Base-by-base conservation (phyloP, 768 basidiomycete genomes). In the Phlegmacium glaucopus region DNA sequence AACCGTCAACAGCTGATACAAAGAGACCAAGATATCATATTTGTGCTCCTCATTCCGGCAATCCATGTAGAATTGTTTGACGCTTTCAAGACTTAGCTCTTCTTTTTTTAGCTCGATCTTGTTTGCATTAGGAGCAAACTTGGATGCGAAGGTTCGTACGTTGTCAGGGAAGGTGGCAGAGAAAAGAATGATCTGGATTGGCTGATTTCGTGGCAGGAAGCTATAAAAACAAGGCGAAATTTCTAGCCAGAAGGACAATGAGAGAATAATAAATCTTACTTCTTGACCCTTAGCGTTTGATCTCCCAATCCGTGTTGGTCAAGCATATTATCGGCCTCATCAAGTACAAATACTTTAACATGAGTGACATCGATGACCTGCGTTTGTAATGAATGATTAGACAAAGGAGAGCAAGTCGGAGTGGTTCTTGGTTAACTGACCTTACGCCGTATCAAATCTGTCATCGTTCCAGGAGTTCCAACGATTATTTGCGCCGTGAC, bases 291-390 rank as follows among this genome's bases (percentile, higher is more conserved):
- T 39, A 95, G 69, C 0, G 90, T 94, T 67, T 98, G 94, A 53
- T 98, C 95, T 9, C 94, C 92, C 42, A 98, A 71, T 15, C 90
- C 89, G 64, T 94, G 91, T 60, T 92, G 84, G 62, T 94, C 94
- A 56, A 99, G 74, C 95, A 98, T 98, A 68, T 97, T 96, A 68
- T 99, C 96, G 32, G 96, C 96, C 69, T 99, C 96, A 61, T 99
- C 96, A 7, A 98, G 75, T 4, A 98, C 95, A 47, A 98, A 92
- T 3, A 95, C 90, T 61, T 90, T 91, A 64, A 99, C 78, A 26
- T 84, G 74, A 40, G 76, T 78, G 12, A 85, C 72, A 60, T 98
- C 90, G 48, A 98, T 77, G 37, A 92, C 69, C 72, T 73, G 22
- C 9, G 40, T 17, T 36, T 22, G 28, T 39, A 18, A 22, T 5